Evolutionary conservation across 2,329 filamentous ascomycete species (phyloP).

Genomic region (Aspergillus tanneri): DNA sequence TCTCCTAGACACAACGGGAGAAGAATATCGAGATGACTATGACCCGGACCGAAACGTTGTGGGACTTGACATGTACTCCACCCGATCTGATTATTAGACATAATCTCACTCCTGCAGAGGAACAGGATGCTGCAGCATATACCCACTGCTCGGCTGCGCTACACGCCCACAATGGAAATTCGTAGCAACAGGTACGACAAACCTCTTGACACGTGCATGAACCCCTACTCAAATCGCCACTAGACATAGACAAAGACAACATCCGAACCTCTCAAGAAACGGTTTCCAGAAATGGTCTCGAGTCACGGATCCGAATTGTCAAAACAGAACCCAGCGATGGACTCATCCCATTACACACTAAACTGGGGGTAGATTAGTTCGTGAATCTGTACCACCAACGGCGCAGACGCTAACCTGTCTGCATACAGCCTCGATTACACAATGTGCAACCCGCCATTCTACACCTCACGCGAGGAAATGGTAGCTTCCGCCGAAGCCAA

Average conservation of each 20-base stretch:
- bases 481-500: conserved; percentile 64
- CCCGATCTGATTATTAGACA: not conserved
- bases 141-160: conserved; percentile 74
- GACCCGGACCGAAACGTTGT: conserved; percentile 56
- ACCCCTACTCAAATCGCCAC: not conserved
- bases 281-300: conserved; percentile 63
- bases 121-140: conserved; percentile 88
- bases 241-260: conserved; percentile 73
- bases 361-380: conserved; percentile 27
- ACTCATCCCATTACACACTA: conserved; percentile 63
- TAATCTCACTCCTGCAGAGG: conserved; percentile 54
- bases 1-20: conserved; percentile 69
- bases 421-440: conserved; percentile 67
- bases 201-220: not conserved
- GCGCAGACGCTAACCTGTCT: conserved; percentile 10
- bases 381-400: not conserved
- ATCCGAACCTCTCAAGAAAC: conserved; percentile 67
- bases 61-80: conserved; percentile 69
- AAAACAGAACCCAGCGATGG: conserved; percentile 51
- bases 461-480: conserved; percentile 71
- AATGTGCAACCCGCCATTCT: conserved; percentile 96
- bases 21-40: conserved; percentile 50
- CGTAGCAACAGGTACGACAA: conserved; percentile 58
- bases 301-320: conserved; percentile 64
- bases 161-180: conserved; percentile 71